These are phyloP conservation scores for Beauveria australis DNA, from an alignment of 2,329 filamentous ascomycete species.

Conservation along the genomic window DNA sequence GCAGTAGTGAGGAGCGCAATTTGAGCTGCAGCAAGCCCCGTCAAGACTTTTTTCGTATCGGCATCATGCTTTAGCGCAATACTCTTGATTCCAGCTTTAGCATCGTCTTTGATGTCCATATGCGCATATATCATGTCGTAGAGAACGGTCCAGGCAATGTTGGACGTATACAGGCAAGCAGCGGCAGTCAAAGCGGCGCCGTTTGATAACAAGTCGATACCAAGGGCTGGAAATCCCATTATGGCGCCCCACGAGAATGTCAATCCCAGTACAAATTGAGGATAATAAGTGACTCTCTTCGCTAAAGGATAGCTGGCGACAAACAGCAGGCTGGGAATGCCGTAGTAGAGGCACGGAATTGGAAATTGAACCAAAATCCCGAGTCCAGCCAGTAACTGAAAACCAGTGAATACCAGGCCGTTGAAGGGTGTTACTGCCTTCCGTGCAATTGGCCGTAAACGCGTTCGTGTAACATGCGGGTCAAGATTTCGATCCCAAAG, in stretches of 20 bases:
- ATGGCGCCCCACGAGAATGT: slow-evolving; percentile 87
- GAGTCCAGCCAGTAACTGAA: slow-evolving; percentile 65
- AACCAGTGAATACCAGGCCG: slow-evolving; percentile 67
- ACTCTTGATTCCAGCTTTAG: slow-evolving; percentile 79
- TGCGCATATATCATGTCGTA: slow-evolving; percentile 94
- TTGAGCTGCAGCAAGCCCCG: slow-evolving; percentile 61
- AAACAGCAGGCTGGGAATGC: slow-evolving; percentile 63
- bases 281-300: slow-evolving; percentile 81
- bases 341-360: slow-evolving; percentile 65
- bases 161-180: slow-evolving; percentile 64
- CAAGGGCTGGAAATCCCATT: slow-evolving; percentile 79
- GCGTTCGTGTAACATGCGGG: slow-evolving; percentile 67
- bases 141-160: slow-evolving; percentile 76
- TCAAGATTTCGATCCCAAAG: slow-evolving; percentile 86
- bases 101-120: slow-evolving; percentile 83
- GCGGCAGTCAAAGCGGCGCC: slow-evolving; percentile 56
- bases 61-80: slow-evolving; percentile 73
- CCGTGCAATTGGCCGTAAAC: slow-evolving; percentile 71
- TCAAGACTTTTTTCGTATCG: slow-evolving; percentile 68
- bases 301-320: slow-evolving; percentile 73
- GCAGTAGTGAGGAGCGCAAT: slow-evolving; percentile 61
- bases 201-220: slow-evolving; percentile 63
- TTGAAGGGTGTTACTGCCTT: slow-evolving; percentile 64
- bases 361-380: slow-evolving; percentile 72
- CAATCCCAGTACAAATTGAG: slow-evolving; percentile 72